Evolutionary conservation across 495 filamentous ascomycete genomes (phyloP), one percentile per base, ranked within the genome.

Genomic region (Talaromyces proteolyticus): DNA sequence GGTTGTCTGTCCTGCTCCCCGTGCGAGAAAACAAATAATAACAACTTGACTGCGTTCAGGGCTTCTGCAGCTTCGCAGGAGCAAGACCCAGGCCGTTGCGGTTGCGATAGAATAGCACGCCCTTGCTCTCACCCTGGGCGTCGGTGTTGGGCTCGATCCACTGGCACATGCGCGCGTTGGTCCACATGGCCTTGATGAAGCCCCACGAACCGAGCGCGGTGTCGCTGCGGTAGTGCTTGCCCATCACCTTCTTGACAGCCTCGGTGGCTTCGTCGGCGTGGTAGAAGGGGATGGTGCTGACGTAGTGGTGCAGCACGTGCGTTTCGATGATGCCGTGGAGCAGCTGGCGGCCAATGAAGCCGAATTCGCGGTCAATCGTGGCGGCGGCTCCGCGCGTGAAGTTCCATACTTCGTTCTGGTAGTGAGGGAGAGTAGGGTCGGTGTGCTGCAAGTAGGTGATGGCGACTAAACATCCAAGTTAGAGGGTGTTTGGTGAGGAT

Each of bases 61-160:
- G 25, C 21, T 39, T 39, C 10, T 21, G 18, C 19, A 49, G n/a
- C 66, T 81, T 80, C 57, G 68, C 45, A 4, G 88, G 87, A 58
- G 77, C 72, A 43, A 78, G 63, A 44, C 88, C 88, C 18, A 88
- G 63, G 16, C 82, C 82, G 67, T 95, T 97, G 53, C 77, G 74
- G 76, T 81, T 81, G 51, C 76, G 68, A 72, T 60, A 81, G 68
- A 81, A 81, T 6, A 80, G 59, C 8, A 81, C 75, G 19, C 70
- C 69, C 57, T 75, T 65, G 57, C 64, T 70, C 52, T 78, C 74
- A 21, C 77, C 78, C 44, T 63, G 52, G 38, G 85, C 79, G 48
- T 80, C 87, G 53, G 82, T 87, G 39, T 82, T 72, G 20, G 89
- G 76, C 65, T 81, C 78, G 39, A 80, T 73, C 69, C 69, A 81